Evolutionary conservation across 257 asterid genomes (phyloP).

Genomic region (Solanum sejunctum): DNA sequence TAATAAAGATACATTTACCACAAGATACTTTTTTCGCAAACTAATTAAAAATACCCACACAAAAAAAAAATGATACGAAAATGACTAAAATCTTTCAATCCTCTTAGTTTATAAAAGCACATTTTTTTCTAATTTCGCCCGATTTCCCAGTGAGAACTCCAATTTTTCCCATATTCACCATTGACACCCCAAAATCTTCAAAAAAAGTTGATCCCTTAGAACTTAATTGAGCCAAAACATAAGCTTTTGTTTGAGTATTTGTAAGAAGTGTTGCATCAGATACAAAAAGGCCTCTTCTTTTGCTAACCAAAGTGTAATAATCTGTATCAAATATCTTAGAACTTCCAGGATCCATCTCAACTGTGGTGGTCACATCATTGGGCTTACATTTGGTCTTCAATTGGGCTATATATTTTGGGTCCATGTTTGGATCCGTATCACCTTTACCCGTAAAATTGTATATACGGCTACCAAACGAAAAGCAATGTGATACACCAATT

Average conservation of each 20-base stretch:
- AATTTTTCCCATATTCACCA: conserved; percentile 12
- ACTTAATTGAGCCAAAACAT: conserved; percentile 11
- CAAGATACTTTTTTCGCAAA: neutral
- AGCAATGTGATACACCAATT: neutral
- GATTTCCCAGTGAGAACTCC: neutral
- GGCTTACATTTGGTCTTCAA: neutral
- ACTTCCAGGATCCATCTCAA: conserved; percentile 23
- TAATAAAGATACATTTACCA: neutral
- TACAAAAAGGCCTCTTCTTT: conserved; percentile 23
- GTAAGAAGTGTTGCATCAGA: conserved; percentile 31
- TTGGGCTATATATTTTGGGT: neutral
- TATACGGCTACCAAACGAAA: neutral
- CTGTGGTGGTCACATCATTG: neutral
- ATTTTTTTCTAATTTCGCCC: conserved; percentile 27
- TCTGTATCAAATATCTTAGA: conserved; percentile 12
- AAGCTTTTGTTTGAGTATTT: conserved; percentile 15
- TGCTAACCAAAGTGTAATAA: conserved; percentile 11
- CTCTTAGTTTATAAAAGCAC: conserved; percentile 2
- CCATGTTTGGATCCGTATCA: neutral
- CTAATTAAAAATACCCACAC: neutral
- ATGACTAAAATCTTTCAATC: neutral
- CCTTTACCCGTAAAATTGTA: neutral
- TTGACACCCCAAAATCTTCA: conserved; percentile 31
- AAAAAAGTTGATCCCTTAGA: conserved; percentile 16
- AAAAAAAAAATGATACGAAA: neutral